Evolutionary conservation across 129 eudicot genomes (phyloP).

Genomic region (Deinandra increscens): DNA sequence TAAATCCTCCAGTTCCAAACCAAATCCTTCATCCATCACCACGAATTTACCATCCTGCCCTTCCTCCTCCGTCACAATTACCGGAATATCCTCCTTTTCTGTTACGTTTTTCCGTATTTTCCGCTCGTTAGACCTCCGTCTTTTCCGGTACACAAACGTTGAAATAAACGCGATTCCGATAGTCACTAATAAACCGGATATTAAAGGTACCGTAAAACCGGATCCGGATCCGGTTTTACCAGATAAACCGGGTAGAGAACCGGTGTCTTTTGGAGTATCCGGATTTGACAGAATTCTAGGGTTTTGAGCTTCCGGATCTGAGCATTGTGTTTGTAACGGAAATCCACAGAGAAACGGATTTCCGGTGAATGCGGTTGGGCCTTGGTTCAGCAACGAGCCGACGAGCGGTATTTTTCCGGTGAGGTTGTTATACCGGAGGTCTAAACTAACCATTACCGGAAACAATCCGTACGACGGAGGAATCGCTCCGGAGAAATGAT

Average conservation of each 20-base stretch:
- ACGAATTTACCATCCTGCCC: slow-evolving; percentile 94
- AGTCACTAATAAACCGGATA: slow-evolving; percentile 51
- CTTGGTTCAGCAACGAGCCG: slow-evolving; percentile 84
- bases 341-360: slow-evolving; percentile 81
- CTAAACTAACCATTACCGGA: slow-evolving; percentile 78
- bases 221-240: slow-evolving; percentile 16
- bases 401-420: slow-evolving; percentile 79
- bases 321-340: slow-evolving; percentile 56
- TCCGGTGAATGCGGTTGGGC: slow-evolving; percentile 92
- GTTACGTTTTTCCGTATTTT: slow-evolving; percentile 43
- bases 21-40: slow-evolving; percentile 82
- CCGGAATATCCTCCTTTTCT: slow-evolving; percentile 17
- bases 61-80: slow-evolving; percentile 39
- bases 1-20: slow-evolving; percentile 86
- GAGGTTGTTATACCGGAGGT: slow-evolving; percentile 72
- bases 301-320: slow-evolving; percentile 57
- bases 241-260: slow-evolving; percentile 33
- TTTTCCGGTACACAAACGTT: slow-evolving; percentile 53
- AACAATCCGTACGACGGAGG: slow-evolving; percentile 70
- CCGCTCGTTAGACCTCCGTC: slow-evolving; percentile 46
- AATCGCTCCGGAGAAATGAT: slow-evolving; percentile 65
- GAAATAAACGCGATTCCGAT: slow-evolving; percentile 57
- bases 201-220: slow-evolving; percentile 50
- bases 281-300: slow-evolving; percentile 52
- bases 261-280: slow-evolving; percentile 47